Base-by-base conservation (phyloP, 75 land plant species). In the Sequoia sempervirens region DNA sequence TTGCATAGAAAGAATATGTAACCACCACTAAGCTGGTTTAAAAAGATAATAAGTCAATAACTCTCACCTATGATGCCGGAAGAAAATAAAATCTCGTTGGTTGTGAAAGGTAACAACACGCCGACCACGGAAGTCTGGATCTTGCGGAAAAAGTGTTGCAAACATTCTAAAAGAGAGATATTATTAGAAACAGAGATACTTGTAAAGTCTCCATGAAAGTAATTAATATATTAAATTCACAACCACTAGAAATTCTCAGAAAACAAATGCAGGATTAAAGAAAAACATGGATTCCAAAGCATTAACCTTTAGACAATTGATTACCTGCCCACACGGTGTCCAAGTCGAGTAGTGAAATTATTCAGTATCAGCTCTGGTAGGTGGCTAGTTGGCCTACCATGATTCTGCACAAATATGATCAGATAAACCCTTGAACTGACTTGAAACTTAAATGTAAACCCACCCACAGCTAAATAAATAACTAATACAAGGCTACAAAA, bases 61-160 rank as follows among this genome's bases (percentile, higher is more conserved):
- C 68, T 81, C 88, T 38, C 34, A 94, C 98, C 98, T 85, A 83
- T 97, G 99, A 88, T 96, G 99, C 32, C 96, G 93, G 79, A 95
- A 97, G 83, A 97, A 97, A 79, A 97, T 96, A 76, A 95, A 97
- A 84, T 97, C 99, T 18, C 99, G 91, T 83, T 97, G 98, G 70
- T 96, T 97, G 88, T 97, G 99, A 81, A 97, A 97, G 4, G 99
- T 97, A 36, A 94, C 98, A 40, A 92, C 98, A 86, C 99, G 89
- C 18, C 99, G 89, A 69, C 98, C 98, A 70, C 95, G 88, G 64
- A 97, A 95, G 17, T 97, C 83, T 34, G 99, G 98, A 74, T 88
- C 92, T 86, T 94, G 98, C 13, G 96, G 93, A 78, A 97, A 97
- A 46, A 97, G 75, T 18, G 99, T 91, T 41, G 95, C 95, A 56